Evolutionary conservation across 352 stramenopile species (phyloP), one percentile per base, ranked within the genome.

Genomic region (Phytophthora fragariae): DNA sequence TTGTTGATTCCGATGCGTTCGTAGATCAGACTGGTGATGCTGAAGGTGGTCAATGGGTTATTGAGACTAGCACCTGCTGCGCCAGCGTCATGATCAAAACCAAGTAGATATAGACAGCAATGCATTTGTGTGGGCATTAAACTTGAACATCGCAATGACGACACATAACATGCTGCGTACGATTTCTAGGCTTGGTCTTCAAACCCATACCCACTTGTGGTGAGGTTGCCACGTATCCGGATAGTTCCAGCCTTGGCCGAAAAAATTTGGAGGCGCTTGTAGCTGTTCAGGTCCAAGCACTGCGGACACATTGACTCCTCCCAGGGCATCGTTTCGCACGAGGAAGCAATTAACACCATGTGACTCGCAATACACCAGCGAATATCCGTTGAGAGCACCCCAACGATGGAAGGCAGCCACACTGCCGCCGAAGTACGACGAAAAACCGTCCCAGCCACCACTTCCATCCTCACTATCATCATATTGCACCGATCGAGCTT

Each of bases 281-380:
- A 94, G 27, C 29, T 86, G 73, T 17, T 79, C 62, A 0, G 73
- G 61, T 0, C 3, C 53, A 7, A 92, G 64, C 0, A 87, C 50
- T 39, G 79, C 69, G 15, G 80, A 88, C 6, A 91, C 73, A 21
- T 79, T 82, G 41, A 73, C 55, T 29, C 29, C 54, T 2, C 76
- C 66, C 11, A 91, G 64, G 29, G 64, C 77, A 65, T 91, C 84
- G 39, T 89, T 81, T 12, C 75, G 78, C 17, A 93, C 76, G 27
- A 94, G 74, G 33, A 93, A 92, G 65, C 85, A 92, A 60, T 92
- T 92, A 19, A 94, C 85, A 46, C 87, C 87, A 41, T 89, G 87
- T 3, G 83, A 92, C 66, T 94, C 87, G 57, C 84, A 92, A 68
- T 92, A 94, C 65, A 94, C 77, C n/a, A 94, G 74, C 41, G 87